phyloP scores from a whole-genome alignment of 805 yeast species.

The Candida sphagnicola region DNA sequence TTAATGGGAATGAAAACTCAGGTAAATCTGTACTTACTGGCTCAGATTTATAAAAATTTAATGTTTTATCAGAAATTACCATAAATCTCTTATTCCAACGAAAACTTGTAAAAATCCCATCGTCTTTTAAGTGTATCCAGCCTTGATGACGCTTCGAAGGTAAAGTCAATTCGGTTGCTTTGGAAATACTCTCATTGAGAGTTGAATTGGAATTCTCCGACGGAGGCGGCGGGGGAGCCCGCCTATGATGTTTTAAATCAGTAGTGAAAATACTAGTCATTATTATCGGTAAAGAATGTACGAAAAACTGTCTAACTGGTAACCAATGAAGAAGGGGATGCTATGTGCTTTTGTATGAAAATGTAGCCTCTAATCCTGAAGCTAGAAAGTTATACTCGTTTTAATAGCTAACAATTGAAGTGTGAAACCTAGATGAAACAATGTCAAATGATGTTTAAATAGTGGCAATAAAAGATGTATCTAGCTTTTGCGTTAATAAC shows the following conservation, averaged over 20 bases:
- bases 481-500: too few relatives aligned
- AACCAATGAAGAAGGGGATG: too few relatives aligned
- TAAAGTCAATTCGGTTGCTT: conserved; percentile 13
- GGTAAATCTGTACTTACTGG: conserved; percentile 20
- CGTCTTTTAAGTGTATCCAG: conserved; percentile 91
- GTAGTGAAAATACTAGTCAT: conserved; percentile 41
- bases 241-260: conserved; percentile 38
- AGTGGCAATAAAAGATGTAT: too few relatives aligned
- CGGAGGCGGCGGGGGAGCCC: conserved; percentile 43
- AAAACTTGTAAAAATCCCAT: conserved; percentile 75
- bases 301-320: too few relatives aligned
- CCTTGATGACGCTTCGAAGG: conserved; percentile 50
- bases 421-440: too few relatives aligned
- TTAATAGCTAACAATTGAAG: too few relatives aligned
- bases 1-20: conserved; percentile 37
- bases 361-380: too few relatives aligned
- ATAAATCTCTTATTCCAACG: conserved; percentile 90
- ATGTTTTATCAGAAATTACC: conserved; percentile 68
- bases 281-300: too few relatives aligned
- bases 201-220: conserved; percentile 4
- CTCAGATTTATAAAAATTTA: conserved; percentile 74
- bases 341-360: too few relatives aligned
- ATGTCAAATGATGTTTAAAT: too few relatives aligned
- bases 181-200: neutral
- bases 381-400: too few relatives aligned